Conservation (phyloP, 1,139 yeast species). For the Yamadazyma trypodendri region DNA sequence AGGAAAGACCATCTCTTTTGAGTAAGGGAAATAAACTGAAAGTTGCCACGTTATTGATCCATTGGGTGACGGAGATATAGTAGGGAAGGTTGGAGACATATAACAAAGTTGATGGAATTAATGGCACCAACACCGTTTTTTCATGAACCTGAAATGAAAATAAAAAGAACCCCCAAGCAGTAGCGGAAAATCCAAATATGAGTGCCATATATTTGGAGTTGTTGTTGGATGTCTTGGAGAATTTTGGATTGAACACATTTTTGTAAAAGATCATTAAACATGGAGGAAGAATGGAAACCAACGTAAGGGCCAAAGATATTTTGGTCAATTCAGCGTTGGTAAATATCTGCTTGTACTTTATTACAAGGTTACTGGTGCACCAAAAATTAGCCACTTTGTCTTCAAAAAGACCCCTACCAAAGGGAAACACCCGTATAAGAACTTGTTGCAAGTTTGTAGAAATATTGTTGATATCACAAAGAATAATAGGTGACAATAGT, state of each 20-base stretch:
- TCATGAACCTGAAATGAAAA: slow-evolving; percentile 97
- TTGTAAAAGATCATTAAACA: slow-evolving; percentile 51
- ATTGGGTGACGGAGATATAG: slow-evolving; percentile 68
- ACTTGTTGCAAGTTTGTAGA: slow-evolving; percentile 27
- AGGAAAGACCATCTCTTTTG: slow-evolving; percentile 65
- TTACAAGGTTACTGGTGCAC: slow-evolving; percentile 81
- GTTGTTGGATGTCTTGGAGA: slow-evolving; percentile 18
- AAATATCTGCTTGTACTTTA: slow-evolving; percentile 66
- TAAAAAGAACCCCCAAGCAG: slow-evolving; percentile 84
- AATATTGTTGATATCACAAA: slow-evolving; percentile 16
- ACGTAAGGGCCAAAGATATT: slow-evolving; percentile 62
- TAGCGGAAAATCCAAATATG: slow-evolving; percentile 73
- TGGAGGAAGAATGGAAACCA: slow-evolving; percentile 67
- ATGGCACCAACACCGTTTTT: slow-evolving; percentile 82
- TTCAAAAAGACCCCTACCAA: slow-evolving; percentile 91
- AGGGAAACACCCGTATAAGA: slow-evolving; percentile 80
- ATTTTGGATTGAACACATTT: slow-evolving; percentile 42
- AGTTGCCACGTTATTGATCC: slow-evolving; percentile 83
- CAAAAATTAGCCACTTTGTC: slow-evolving; percentile 97
- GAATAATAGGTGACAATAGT: slow-evolving; percentile 62
- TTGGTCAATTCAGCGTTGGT: slow-evolving; percentile 58
- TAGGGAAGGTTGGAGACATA: slow-evolving; percentile 58
- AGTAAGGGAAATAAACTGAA: slow-evolving; percentile 89
- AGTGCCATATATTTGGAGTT: slow-evolving; percentile 22
- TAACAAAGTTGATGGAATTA: slow-evolving; percentile 77